Conservation (phyloP, 164 flowering plant species). For the Litsea cubeba region DNA sequence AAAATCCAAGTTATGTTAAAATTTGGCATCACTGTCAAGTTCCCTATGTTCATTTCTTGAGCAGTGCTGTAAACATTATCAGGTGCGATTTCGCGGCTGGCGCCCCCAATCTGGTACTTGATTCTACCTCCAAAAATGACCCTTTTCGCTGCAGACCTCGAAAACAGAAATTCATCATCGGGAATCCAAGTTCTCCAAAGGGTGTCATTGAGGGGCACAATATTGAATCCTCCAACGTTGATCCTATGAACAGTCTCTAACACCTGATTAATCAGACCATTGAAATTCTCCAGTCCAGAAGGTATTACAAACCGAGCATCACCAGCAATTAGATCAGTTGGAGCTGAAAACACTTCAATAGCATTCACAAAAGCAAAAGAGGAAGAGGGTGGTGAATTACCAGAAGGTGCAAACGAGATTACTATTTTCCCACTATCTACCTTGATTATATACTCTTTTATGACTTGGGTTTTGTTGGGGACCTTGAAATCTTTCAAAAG, state of each 20-base stretch:
- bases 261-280: conserved; percentile 39
- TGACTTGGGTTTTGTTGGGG: neutral
- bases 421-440: conserved; percentile 21
- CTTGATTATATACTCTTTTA: conserved; percentile 10
- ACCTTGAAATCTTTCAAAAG: conserved; percentile 3
- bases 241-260: conserved; percentile 61
- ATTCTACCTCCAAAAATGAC: conserved; percentile 30
- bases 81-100: conserved; percentile 57
- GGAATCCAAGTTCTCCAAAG: conserved; percentile 76
- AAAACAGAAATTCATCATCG: conserved; percentile 25
- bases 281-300: conserved; percentile 11
- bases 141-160: conserved; percentile 5
- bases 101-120: conserved; percentile 29
- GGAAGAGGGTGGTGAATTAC: conserved; percentile 20
- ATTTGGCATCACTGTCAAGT: conserved; percentile 32
- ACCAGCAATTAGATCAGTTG: conserved; percentile 47
- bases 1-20: conserved; percentile 80
- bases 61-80: conserved; percentile 59
- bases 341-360: conserved; percentile 70
- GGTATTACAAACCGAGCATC: conserved; percentile 27
- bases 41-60: conserved; percentile 36
- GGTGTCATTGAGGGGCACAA: conserved; percentile 52
- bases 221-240: conserved; percentile 73
- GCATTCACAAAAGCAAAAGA: conserved; percentile 67
- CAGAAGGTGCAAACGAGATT: conserved; percentile 49